Evolutionary conservation across 2,329 filamentous ascomycete species (phyloP), one percentile per base, ranked within the genome.

Genomic region (Fusarium metavorans): DNA sequence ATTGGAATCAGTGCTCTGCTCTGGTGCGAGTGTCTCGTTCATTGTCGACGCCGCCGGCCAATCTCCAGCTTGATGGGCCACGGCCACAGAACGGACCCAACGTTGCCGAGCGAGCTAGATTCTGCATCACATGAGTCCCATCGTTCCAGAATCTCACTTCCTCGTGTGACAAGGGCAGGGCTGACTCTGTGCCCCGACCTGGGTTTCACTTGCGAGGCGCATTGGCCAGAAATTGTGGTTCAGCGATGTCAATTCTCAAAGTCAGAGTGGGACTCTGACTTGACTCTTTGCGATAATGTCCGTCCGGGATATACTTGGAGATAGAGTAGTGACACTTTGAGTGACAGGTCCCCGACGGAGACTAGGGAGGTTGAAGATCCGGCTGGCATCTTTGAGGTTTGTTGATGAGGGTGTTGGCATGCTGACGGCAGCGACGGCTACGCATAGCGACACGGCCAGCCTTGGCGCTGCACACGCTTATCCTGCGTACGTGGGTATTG

Each of bases 171-270:
- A 56, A 52, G 61, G 61, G 34, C 41, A 54, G 34, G 45, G 60
- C 45, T 52, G 23, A n/a, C 23, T 30, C 45, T 41, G 20, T 25
- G 20, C 48, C 9, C 43, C 32, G 25, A 9, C 16, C 20, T 41
- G 27, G 25, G 39, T 48, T 63, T 37, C 41, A 30, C 25, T 41
- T 68, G 30, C 25, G 54, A 60, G 54, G 45, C 56, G 61, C 67
- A 64, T 64, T 63, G 70, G 68, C 61, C 70, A 62, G 20, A 41
- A 68, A 71, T 61, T 73, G 70, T 71, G 52, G 70, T 71, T 73
- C 66, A 50, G 65, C 50, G 37, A 61, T 73, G 70, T 73, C 70
- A 73, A 71, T 50, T 62, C 61, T 48, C 27, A 58, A 35, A 54
- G 70, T 72, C 70, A 64, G 16, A 64, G 16, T 20, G 20, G 20